Evolutionary conservation across 352 stramenopile genomes (phyloP), one percentile per base, ranked within the genome.

Genomic region (Pythium rishiriense): DNA sequence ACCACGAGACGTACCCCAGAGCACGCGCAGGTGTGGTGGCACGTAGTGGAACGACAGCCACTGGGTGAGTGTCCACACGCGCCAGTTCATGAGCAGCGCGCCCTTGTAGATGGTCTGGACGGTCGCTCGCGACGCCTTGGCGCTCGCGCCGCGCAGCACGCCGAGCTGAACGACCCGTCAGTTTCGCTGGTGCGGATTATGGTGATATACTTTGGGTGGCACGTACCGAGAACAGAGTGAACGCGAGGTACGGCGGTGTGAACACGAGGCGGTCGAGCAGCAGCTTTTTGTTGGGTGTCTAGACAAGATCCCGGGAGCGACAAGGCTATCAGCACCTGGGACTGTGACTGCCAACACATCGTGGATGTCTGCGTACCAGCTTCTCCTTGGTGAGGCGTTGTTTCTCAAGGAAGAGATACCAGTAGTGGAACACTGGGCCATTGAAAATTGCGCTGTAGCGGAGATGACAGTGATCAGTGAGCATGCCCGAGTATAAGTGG

Each of bases 231-330:
- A 89, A 90, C 63, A 91, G 75, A 17, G 81, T 90, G 48, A 90
- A 73, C 15, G 83, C 81, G 28, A 86, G 69, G 61, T 89, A 83
- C 12, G 83, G 83, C 6, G 83, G 83, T 15, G 83, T 90, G 68
- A 83, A 84, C 28, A 87, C 22, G 12, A 91, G 59, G 43, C 83
- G 83, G 52, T 91, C 83, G 12, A 90, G 64, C 10, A 90, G 33
- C 6, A 91, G 73, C 67, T 91, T 91, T 53, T 88, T 83, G 74
- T 87, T 91, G n/a, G 80, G 66, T 0, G 80, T 88, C 83, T 91
- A n/a, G n/a, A n/a, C n/a, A n/a, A n/a, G n/a, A n/a, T n/a, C n/a
- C n/a, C n/a, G n/a, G n/a, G n/a, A n/a, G n/a, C n/a, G n/a, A n/a
- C n/a, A n/a, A n/a, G n/a, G n/a, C n/a, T n/a, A n/a, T n/a, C n/a